Conservation (phyloP, 139 green algal genomes). For the Coccomyxa sp. region DNA sequence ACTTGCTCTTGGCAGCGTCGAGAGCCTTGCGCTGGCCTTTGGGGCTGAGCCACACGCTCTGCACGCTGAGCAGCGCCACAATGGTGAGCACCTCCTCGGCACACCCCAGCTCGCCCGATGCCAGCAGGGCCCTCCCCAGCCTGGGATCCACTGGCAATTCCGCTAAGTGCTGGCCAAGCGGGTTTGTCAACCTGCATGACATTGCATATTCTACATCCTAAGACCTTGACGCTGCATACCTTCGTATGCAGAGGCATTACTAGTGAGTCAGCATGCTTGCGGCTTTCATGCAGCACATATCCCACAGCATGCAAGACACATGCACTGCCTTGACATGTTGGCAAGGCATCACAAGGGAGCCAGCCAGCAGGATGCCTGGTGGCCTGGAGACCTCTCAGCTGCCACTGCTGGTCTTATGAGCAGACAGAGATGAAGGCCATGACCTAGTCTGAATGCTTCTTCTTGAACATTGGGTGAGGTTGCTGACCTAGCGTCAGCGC, state of each 20-base stretch:
- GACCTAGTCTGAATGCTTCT: background rate
- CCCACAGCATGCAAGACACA: no score
- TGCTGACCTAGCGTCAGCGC: constrained; percentile 61
- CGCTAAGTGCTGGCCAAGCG: constrained; percentile 55
- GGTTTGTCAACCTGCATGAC: constrained; percentile 48
- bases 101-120: constrained; percentile 39
- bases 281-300: background rate
- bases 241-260: background rate
- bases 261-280: background rate
- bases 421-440: no score
- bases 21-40: constrained; percentile 22
- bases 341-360: no score
- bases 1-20: constrained; percentile 39
- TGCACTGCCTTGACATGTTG: no score
- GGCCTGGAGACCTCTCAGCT: no score
- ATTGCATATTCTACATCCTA: background rate
- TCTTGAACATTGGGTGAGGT: no score
- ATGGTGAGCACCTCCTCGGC: constrained; percentile 64
- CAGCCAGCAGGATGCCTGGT: no score
- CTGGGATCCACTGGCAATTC: constrained; percentile 68
- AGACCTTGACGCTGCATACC: background rate
- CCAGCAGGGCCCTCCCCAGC: constrained; percentile 60
- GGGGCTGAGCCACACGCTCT: constrained; percentile 33
- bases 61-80: constrained; percentile 50
- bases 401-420: no score